phyloP scores from a whole-genome alignment of 2,329 filamentous ascomycete species.

The Trichoderma citrinoviride region DNA sequence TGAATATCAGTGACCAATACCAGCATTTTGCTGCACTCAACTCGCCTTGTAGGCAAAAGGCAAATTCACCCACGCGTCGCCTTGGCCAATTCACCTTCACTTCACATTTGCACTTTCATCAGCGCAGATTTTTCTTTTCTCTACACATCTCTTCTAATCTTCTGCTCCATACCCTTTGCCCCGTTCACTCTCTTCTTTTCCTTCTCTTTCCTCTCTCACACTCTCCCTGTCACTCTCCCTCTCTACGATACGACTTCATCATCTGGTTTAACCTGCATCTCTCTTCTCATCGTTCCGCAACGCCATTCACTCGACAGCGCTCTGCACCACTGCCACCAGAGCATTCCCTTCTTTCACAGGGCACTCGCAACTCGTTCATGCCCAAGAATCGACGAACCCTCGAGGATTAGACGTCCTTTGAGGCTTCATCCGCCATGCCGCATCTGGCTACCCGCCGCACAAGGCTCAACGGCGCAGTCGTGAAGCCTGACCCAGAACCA shows the following conservation, averaged over 20 bases:
- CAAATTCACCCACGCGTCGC: constrained; percentile 7
- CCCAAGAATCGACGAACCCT: no score
- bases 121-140: not conserved
- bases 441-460: constrained; percentile 26
- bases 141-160: not conserved
- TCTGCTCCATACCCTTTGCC: not conserved
- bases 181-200: not conserved
- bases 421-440: constrained; percentile 24
- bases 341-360: no score
- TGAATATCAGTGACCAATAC: not conserved
- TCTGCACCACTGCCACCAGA: not conserved
- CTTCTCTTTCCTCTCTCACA: not conserved
- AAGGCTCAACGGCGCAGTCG: constrained; percentile 17
- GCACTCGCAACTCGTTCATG: not conserved
- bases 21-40: not conserved
- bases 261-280: not conserved
- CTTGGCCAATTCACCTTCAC: not conserved
- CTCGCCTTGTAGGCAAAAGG: not conserved
- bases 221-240: not conserved
- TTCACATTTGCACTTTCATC: not conserved
- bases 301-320: no score
- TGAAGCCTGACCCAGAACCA: constrained; percentile 31
- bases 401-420: not conserved
- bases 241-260: not conserved
- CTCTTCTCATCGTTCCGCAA: not conserved